These are phyloP conservation scores for Elsinoe australis DNA, from an alignment of 2,329 filamentous ascomycete species.

Conservation along the genomic window DNA sequence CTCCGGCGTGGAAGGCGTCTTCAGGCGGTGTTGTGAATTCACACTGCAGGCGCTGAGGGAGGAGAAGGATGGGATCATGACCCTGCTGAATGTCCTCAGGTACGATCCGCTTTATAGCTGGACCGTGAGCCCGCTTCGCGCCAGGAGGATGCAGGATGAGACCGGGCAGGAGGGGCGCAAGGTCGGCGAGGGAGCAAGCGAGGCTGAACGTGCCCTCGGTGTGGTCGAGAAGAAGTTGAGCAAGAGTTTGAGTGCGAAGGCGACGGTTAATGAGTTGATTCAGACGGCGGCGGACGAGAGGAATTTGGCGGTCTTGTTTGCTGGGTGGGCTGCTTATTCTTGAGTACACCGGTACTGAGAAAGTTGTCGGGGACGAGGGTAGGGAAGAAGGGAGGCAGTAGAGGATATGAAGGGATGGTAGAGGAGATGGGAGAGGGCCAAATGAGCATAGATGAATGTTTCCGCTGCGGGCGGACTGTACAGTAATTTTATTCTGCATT, in stretches of 20 bases:
- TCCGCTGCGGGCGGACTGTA: constrained; percentile 9
- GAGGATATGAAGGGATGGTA: background rate
- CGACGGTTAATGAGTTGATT: constrained; percentile 94
- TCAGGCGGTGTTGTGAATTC: constrained; percentile 96
- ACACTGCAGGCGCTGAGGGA: constrained; percentile 90
- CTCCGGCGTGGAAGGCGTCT: constrained; percentile 89
- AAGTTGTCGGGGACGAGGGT: background rate
- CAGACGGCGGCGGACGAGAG: constrained; percentile 90
- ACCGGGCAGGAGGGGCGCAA: constrained; percentile 42
- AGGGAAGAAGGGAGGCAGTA: background rate
- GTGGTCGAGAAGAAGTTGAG: constrained; percentile 94
- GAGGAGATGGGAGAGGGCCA: background rate
- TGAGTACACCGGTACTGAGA: constrained; percentile 17
- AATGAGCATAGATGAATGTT: background rate
- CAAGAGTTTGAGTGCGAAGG: constrained; percentile 86
- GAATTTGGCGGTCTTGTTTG: constrained; percentile 82
- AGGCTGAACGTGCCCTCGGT: constrained; percentile 84
- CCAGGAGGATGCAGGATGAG: constrained; percentile 60
- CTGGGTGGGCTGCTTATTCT: constrained; percentile 28
- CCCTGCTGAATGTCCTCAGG: constrained; percentile 91
- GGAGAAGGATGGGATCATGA: constrained; percentile 97
- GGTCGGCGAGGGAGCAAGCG: constrained; percentile 52
- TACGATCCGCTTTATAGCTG: constrained; percentile 96
- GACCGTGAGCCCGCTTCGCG: constrained; percentile 68
- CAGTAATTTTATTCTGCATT: background rate